Conservation (phyloP, 1,284 basidiomycete genomes). For the Ceratobasidium sp. region DNA sequence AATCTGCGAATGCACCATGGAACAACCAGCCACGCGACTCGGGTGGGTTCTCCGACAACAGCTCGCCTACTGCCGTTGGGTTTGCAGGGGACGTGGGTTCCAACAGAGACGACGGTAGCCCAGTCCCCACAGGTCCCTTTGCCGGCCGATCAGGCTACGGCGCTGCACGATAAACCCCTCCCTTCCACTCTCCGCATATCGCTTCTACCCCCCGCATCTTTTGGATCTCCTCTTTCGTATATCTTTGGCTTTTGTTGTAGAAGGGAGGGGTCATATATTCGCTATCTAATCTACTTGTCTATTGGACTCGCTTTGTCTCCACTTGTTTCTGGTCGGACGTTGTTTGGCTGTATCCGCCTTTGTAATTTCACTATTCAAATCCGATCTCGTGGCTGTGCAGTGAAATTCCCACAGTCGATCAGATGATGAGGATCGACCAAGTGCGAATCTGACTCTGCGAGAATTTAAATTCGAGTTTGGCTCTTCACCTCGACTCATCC, state of each 20-base stretch:
- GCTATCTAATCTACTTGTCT: background rate
- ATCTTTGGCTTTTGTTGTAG: background rate
- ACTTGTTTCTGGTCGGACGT: conserved; percentile 15
- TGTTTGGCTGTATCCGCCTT: conserved; percentile 40
- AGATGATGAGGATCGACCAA: conserved; percentile 30
- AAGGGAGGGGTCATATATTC: too few relatives aligned
- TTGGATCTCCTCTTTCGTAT: too few relatives aligned
- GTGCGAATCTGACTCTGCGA: too few relatives aligned
- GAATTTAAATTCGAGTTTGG: conserved; percentile 42
- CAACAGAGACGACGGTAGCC: conserved; percentile 29
- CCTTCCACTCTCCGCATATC: too few relatives aligned
- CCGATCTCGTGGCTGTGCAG: conserved; percentile 7
- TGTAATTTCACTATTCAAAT: conserved; percentile 21
- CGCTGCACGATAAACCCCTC: background rate
- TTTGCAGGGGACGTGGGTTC: conserved; percentile 37
- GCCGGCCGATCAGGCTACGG: conserved; percentile 37
- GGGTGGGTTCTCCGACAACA: conserved; percentile 16
- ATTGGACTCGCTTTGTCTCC: conserved; percentile 18
- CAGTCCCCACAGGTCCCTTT: conserved; percentile 25
- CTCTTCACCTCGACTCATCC: conserved; percentile 4
- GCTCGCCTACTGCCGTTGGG: conserved; percentile 32
- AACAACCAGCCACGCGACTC: conserved; percentile 18
- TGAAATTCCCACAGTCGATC: conserved; percentile 34
- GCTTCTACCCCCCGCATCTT: too few relatives aligned
- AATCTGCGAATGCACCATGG: conserved; percentile 7